These are phyloP conservation scores for Veloporphyrellus conicus DNA, from an alignment of 1,284 basidiomycete species.

Conservation along the genomic window DNA sequence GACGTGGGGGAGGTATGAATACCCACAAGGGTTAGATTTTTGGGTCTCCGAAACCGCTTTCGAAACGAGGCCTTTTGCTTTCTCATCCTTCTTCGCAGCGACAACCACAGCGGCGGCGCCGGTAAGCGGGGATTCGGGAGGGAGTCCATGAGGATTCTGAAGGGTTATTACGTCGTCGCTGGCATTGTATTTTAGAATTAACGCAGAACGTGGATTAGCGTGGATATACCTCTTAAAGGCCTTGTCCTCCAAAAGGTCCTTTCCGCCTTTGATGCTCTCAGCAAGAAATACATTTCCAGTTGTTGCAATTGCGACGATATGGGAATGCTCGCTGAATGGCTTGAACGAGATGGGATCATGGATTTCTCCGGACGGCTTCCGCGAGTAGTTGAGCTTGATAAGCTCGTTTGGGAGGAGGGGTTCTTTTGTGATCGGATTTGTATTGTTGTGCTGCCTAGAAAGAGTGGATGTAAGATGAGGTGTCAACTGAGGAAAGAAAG, in stretches of 20 bases:
- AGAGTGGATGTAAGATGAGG: conserved; percentile 16
- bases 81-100: conserved; percentile 31
- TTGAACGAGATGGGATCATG: conserved; percentile 94
- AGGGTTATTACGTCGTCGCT: conserved; percentile 90
- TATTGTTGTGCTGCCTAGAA: conserved; percentile 67
- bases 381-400: conserved; percentile 84
- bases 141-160: conserved; percentile 79
- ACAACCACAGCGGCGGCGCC: conserved; percentile 30
- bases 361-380: conserved; percentile 74
- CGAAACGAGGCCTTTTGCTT: conserved; percentile 28
- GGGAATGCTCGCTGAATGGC: conserved; percentile 86
- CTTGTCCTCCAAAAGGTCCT: conserved; percentile 82
- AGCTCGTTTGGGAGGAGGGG: conserved; percentile 76
- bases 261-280: conserved; percentile 85
- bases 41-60: conserved; percentile 46
- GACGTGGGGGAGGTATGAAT: conserved; percentile 1
- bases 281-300: conserved; percentile 90
- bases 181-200: conserved; percentile 4
- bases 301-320: conserved; percentile 84
- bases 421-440: conserved; percentile 85
- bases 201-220: neutral
- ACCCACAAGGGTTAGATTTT: conserved; percentile 61
- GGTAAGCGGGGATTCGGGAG: conserved; percentile 49
- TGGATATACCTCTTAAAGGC: conserved; percentile 72
- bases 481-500: conserved; percentile 8